Evolutionary conservation across 2,329 filamentous ascomycete species (phyloP).

Genomic region (Calonectria pauciramosa): DNA sequence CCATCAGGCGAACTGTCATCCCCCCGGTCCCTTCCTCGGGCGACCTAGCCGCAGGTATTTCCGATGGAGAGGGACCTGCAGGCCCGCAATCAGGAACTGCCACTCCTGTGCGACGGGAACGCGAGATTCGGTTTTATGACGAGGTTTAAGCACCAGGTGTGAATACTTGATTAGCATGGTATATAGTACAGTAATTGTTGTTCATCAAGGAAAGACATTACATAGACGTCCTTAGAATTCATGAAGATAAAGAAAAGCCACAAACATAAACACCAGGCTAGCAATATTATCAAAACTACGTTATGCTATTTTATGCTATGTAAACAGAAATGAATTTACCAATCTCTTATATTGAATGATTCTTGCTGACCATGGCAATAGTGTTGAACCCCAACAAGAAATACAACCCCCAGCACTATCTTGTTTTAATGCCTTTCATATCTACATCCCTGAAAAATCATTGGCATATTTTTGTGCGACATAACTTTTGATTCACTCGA

Average conservation of each 20-base stretch:
- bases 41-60: neutral
- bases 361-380: neutral
- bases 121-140: conserved; percentile 42
- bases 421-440: neutral
- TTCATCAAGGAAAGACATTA: neutral
- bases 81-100: neutral
- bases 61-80: neutral
- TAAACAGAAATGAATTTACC: neutral
- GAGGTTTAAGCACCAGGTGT: conserved; percentile 23
- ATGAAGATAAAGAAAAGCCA: neutral
- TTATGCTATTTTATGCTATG: no score
- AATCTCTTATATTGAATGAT: neutral
- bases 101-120: conserved; percentile 17
- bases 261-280: neutral
- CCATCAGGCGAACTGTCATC: conserved; percentile 7
- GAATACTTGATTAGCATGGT: neutral
- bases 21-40: neutral
- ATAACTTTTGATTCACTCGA: neutral
- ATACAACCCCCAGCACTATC: neutral
- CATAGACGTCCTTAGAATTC: neutral
- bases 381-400: neutral
- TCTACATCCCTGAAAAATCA: neutral
- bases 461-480: neutral
- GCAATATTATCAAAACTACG: neutral
- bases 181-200: neutral